Percentiles rank a stretch among this genome's conserved stretches.
phyloP scores from a whole-genome alignment of 2,329 filamentous ascomycete genomes.

The Endoconidiophora polonica region DNA sequence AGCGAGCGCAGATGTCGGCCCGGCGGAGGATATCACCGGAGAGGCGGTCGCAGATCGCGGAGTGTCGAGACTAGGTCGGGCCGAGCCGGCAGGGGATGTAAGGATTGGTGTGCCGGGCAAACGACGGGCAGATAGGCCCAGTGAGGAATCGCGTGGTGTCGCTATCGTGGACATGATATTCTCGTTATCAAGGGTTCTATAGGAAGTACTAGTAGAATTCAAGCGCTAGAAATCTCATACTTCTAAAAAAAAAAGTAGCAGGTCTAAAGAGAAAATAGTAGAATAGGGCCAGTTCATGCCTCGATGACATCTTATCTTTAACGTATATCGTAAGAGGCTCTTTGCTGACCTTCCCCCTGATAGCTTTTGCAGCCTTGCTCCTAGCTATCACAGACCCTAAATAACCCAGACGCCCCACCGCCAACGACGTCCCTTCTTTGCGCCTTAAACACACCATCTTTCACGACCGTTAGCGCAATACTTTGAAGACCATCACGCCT shows the following conservation, averaged over 20 bases:
- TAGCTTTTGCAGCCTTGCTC: not conserved
- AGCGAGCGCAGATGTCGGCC: slow-evolving; percentile 16
- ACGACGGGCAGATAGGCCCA: slow-evolving; percentile 28
- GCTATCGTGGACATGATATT: slow-evolving; percentile 47
- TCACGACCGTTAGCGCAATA: too few relatives aligned
- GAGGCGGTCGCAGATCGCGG: slow-evolving; percentile 43
- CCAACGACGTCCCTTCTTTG: not conserved
- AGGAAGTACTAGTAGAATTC: not conserved
- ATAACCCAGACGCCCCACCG: not conserved
- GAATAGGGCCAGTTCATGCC: too few relatives aligned
- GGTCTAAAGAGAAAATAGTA: too few relatives aligned
- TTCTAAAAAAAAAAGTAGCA: too few relatives aligned
- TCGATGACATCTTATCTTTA: not conserved
- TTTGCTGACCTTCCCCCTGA: not conserved
- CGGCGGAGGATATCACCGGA: slow-evolving; percentile 20
- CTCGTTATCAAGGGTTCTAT: not conserved
- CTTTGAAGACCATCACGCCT: not conserved
- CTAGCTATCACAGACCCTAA: not conserved
- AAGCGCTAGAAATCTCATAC: slow-evolving; percentile 2
- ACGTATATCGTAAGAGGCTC: not conserved
- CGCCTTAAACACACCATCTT: too few relatives aligned
- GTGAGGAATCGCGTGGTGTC: slow-evolving; percentile 40
- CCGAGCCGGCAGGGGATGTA: slow-evolving; percentile 50
- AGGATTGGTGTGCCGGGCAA: slow-evolving; percentile 29
- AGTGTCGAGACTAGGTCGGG: slow-evolving; percentile 55